Conservation (phyloP, 257 asterid genomes). For the Jasminum sambac region DNA sequence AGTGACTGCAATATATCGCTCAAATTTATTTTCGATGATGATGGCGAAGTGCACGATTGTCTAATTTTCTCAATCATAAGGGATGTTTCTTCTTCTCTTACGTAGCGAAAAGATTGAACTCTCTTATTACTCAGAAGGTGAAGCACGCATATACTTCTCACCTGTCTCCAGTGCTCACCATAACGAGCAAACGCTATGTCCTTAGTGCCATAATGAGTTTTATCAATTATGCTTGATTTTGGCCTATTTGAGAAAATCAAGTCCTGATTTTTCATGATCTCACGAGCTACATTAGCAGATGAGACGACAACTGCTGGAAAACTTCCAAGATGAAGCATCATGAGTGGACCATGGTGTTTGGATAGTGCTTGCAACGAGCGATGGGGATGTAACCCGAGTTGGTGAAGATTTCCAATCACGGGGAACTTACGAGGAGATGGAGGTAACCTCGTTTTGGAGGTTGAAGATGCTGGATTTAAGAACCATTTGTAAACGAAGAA, state of each 20-base stretch:
- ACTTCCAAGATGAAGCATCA: slow-evolving; percentile 41
- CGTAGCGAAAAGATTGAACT: too few species aligned
- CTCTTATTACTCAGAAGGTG: too few species aligned
- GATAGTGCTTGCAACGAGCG: slow-evolving; percentile 37
- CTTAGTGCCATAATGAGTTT: slow-evolving; percentile 19
- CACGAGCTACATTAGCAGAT: slow-evolving; percentile 36
- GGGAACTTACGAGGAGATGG: slow-evolving; percentile 53
- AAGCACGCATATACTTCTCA: too few species aligned
- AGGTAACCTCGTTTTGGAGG: slow-evolving; percentile 21
- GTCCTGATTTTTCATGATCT: slow-evolving; percentile 48
- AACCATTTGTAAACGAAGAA: slow-evolving; percentile 26
- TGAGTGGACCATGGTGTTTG: too few species aligned
- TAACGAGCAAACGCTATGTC: slow-evolving; percentile 42
- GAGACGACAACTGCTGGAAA: slow-evolving; percentile 43
- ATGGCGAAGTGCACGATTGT: too few species aligned
- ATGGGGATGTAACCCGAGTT: slow-evolving; percentile 39
- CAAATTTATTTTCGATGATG: too few species aligned
- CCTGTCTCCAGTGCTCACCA: slow-evolving; percentile 47
- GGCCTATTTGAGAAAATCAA: slow-evolving; percentile 48
- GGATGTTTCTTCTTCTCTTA: too few species aligned
- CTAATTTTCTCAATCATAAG: too few species aligned
- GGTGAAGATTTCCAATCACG: slow-evolving; percentile 44
- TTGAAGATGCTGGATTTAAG: slow-evolving; percentile 5
- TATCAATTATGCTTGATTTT: slow-evolving; percentile 14
- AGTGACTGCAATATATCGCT: slow-evolving; percentile 19